Evolutionary conservation across 2,329 filamentous ascomycete genomes (phyloP), one percentile per base, ranked within the genome.

Genomic region (Paracamarosporium sp.): DNA sequence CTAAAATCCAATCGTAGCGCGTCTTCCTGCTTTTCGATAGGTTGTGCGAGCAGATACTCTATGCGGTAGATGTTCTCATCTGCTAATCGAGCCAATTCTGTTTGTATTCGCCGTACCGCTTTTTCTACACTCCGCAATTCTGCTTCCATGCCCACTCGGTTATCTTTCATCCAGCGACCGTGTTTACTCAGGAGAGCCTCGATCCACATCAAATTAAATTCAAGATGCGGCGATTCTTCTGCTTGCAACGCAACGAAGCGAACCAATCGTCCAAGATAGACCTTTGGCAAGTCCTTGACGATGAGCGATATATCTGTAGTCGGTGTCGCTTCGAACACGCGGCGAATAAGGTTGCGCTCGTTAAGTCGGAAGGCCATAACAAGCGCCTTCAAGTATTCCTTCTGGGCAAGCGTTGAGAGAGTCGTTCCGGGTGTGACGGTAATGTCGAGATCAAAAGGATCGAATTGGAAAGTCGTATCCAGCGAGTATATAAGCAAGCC

Each of bases 361-460:
- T 97, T 97, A 57, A 99, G 88, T 5, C 96, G 90, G 83, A 99
- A 99, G 1, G 93, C 90, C 95, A 99, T 99, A 62, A 97, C 88
- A 5, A 99, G 82, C 1, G 95, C 94, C 78, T 95, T 96, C 62
- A 98, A 85, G 76, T 91, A 96, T 72, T 97, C 91, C 61, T 85
- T 86, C 55, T 93, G 88, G 56, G 89, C 83, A 0, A 98, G 83
- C 0, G 93, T 95, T 2, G 90, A 70, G 5, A 83, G 71, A 0
- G 80, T 83, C 20, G 70, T 93, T 1, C 91, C 88, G 0, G 94
- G 94, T 4, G 95, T 99, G 65, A 99, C 91, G 63, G 91, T 91
- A 72, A 98, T 90, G 76, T 97, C 93, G 15, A 99, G 87, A 73
- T 99, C 95, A 70, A 97, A 97, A 0, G 95, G 95, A 72, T 99